A percentile compares a stretch with the other conserved stretches of the same genome.
Evolutionary conservation across 1,139 yeast genomes (phyloP).

Genomic region (Candida pseudoviswanathii): DNA sequence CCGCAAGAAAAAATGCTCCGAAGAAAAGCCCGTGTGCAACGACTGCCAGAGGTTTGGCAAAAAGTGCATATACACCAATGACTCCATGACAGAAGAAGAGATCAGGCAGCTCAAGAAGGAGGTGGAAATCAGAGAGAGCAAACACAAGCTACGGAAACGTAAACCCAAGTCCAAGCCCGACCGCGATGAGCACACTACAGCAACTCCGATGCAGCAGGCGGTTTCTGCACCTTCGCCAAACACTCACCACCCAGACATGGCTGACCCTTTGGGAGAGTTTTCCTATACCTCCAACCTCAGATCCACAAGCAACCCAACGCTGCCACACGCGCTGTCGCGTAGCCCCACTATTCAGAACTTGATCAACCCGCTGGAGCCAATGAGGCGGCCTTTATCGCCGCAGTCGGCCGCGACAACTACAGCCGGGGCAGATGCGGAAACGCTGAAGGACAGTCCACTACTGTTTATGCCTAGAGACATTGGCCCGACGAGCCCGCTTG

Average conservation of each 20-base stretch:
- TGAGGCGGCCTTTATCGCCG: background rate
- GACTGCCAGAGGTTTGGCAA: conserved; percentile 60
- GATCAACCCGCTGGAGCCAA: conserved; percentile 12
- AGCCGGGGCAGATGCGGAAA: too few relatives aligned
- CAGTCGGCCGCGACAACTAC: background rate
- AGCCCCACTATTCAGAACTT: conserved; percentile 17
- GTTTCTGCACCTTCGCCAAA: background rate
- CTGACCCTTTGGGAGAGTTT: conserved; percentile 11
- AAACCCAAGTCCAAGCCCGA: conserved; percentile 19
- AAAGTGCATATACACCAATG: conserved; percentile 49
- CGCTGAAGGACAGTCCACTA: too few relatives aligned
- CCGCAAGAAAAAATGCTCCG: conserved; percentile 75
- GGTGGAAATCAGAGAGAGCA: conserved; percentile 35
- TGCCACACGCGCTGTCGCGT: conserved; percentile 7
- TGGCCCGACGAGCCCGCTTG: conserved; percentile 1
- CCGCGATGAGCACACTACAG: background rate
- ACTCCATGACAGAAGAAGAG: conserved; percentile 29
- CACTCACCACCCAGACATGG: background rate
- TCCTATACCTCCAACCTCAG: conserved; percentile 12
- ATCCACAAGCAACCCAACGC: conserved; percentile 5
- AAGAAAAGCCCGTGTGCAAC: conserved; percentile 57
- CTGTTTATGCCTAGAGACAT: background rate
- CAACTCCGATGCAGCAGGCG: background rate
- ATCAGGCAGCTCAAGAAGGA: conserved; percentile 24
- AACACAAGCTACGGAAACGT: conserved; percentile 36